Base-by-base conservation (phyloP, 495 filamentous ascomycete genomes). In the Neurospora sp. region DNA sequence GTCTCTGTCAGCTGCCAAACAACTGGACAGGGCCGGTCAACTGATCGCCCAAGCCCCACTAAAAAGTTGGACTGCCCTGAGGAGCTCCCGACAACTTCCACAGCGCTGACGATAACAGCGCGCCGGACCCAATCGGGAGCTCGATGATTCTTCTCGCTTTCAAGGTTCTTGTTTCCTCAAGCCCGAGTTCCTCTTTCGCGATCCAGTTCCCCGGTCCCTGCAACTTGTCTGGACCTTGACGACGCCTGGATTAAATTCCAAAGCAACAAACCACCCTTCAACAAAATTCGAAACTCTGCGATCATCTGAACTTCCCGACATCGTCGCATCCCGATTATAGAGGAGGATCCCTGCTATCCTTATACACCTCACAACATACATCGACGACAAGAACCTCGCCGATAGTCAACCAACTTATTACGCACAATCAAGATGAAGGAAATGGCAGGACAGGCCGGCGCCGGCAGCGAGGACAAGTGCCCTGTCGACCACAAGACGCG, bases 401-500 rank as follows among this genome's bases (percentile, higher is more conserved):
- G 46, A 44, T 59, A 62, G 12, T 31, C 5, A 62, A 35, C 31
- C 48, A 8, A 23, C n/a, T 59, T 31, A 62, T 27, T 12, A 27
- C 46, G 20, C 31, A 42, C 69, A 7, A 72, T 66, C 72, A 70
- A 62, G 70, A 72, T 69, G 75, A 70, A 62, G 59, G 73, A 72
- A 20, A 38, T 16, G 31, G 72, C 70, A 18, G 71, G 54, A 62
- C 54, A 72, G 5, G 39, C 72, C n/a, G 42, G 20, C 8, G 75
- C 70, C 23, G 77, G 40, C 23, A 78, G 66, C 11, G 79, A 83
- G 39, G 82, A 82, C 71, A 84, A 86, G 74, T 98, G 96, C 77
- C 96, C 96, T 3, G 92, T 98, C 74, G 94, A 97, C 82, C 92
- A 92, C 78, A 91, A 92, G 78, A 92, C 94, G 37, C 90, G 95